Evolutionary conservation across 352 stramenopile species (phyloP), one percentile per base, ranked within the genome.

Genomic region (Phytophthora citrophthora): DNA sequence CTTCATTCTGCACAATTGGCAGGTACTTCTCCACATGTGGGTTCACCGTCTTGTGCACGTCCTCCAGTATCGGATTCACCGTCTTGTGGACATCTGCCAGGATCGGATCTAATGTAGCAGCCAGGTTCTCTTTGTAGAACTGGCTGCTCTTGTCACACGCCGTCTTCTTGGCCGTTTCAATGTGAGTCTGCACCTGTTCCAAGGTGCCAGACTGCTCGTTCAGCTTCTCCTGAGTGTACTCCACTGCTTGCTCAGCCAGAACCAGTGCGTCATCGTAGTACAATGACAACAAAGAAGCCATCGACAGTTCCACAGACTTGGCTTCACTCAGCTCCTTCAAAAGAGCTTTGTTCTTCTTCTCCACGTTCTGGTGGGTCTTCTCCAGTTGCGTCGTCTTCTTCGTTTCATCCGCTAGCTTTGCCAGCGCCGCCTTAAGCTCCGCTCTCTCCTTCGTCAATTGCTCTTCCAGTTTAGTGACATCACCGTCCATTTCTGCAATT

Each of bases 221-320:
- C 0, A 84, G 70, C 51, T 83, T 81, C 32, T 86, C 61, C 16
- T 77, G 77, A 27, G 86, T 58, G 38, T 64, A 64, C 7, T 51
- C 62, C 16, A 80, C 64, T 1, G 72, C 63, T 47, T 75, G 67
- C 26, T 73, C 63, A 5, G 79, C 79, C 27, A 91, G 53, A 15
- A 86, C 64, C 47, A 91, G 73, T n/a, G 83, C 78, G 56, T 90
- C 81, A 67, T 94, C 86, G 39, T 91, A 94, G 67, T 94, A 94
- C 32, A 76, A 79, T 49, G 83, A 91, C 45, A 94, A 68, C 68
- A 94, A 59, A 40, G 83, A 67, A 1, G 80, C 76, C 52, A 94
- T 73, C 11, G 79, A 76, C 40, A 94, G 73, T 54, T 92, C 83
- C 31, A 82, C 68, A 1, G 56, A 47, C 54, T 80, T 84, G 51